Conservation (phyloP, 805 yeast genomes). For the Yarrowia phangngaensis region DNA sequence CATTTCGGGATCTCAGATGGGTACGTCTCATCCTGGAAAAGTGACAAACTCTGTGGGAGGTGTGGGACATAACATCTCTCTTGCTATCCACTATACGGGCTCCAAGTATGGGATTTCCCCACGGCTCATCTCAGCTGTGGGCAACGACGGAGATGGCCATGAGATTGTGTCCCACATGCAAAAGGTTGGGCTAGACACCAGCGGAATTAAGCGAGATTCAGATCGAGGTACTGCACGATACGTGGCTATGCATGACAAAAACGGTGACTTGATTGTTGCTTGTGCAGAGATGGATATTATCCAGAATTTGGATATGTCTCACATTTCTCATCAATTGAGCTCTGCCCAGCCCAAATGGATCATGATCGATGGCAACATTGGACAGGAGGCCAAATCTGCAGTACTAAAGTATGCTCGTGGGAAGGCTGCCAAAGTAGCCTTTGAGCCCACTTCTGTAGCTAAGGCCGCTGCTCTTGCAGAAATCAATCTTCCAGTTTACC, state of each 20-base stretch:
- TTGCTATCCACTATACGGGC: slow-evolving; percentile 50
- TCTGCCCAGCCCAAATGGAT: slow-evolving; percentile 48
- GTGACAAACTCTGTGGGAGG: slow-evolving; percentile 67
- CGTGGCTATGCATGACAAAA: slow-evolving; percentile 57
- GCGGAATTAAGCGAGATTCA: slow-evolving; percentile 43
- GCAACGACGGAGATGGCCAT: slow-evolving; percentile 46
- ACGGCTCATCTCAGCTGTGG: slow-evolving; percentile 57
- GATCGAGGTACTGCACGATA: slow-evolving; percentile 61
- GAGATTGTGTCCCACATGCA: slow-evolving; percentile 34
- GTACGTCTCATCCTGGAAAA: slow-evolving; percentile 73
- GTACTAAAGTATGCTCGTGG: slow-evolving; percentile 40
- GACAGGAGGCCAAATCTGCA: slow-evolving; percentile 43
- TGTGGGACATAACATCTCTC: slow-evolving; percentile 73
- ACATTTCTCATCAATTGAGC: slow-evolving; percentile 45
- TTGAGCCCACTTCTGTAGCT: slow-evolving; percentile 75
- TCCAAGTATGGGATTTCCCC: slow-evolving; percentile 32
- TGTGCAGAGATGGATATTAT: slow-evolving; percentile 81
- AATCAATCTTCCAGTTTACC: slow-evolving; percentile 41
- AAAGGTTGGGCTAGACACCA: slow-evolving; percentile 34
- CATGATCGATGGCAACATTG: slow-evolving; percentile 67
- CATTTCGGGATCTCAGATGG: slow-evolving; percentile 33
- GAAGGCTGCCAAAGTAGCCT: slow-evolving; percentile 41
- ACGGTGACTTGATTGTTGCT: slow-evolving; percentile 68
- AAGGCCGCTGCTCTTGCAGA: slow-evolving; percentile 53
- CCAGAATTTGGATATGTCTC: slow-evolving; percentile 47